phyloP scores from a whole-genome alignment of 441 rosid species.

The Populus trichocarpa region DNA sequence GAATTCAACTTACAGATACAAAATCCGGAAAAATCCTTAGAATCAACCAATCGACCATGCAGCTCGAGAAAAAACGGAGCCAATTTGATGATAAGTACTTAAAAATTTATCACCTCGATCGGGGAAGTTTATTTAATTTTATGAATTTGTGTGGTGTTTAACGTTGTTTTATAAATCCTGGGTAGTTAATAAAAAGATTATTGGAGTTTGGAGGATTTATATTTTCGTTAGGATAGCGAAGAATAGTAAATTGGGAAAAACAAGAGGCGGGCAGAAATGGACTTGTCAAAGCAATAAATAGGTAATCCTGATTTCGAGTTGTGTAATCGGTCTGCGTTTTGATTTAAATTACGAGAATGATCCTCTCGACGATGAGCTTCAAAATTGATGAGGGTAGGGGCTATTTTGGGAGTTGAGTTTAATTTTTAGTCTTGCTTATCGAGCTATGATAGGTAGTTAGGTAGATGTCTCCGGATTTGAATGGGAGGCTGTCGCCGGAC shows the following conservation, averaged over 20 bases:
- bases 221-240: neutral
- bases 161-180: neutral
- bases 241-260: neutral
- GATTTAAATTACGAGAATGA: neutral
- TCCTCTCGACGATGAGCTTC: neutral
- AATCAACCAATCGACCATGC: constrained; percentile 8
- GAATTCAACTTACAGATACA: constrained; percentile 28
- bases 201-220: neutral
- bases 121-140: constrained; percentile 4
- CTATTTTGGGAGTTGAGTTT: neutral
- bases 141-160: neutral
- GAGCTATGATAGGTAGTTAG: neutral
- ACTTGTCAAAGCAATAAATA: neutral
- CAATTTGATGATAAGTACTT: neutral
- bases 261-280: neutral
- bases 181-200: neutral
- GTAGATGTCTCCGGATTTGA: neutral
- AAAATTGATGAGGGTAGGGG: neutral
- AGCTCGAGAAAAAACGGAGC: constrained; percentile 10
- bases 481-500: neutral
- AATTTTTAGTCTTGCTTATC: neutral
- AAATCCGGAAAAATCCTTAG: neutral
- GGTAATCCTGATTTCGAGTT: neutral
- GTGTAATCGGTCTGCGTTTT: neutral
- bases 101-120: neutral